A percentile compares a stretch with the other conserved stretches of the same genome.
phyloP scores from a whole-genome alignment of 768 basidiomycete genomes.

The Tylopilus balloui region DNA sequence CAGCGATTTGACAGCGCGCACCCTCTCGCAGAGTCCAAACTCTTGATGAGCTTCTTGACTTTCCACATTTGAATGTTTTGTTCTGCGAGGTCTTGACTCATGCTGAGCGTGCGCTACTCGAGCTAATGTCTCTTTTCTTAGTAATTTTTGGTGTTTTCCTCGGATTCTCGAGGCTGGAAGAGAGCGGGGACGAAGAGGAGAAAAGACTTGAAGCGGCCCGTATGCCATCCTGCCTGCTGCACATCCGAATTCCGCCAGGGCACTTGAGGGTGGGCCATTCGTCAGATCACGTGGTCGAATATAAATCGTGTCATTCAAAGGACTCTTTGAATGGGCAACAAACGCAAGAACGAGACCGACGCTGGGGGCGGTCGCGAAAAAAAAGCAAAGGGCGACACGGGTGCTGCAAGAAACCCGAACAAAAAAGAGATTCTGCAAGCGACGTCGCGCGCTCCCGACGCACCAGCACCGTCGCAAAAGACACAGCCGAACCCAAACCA shows the following conservation, averaged over 20 bases:
- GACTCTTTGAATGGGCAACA: conserved; percentile 12
- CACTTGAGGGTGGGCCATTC: conserved; percentile 21
- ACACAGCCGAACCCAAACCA: conserved; percentile 4
- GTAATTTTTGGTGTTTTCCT: conserved; percentile 6
- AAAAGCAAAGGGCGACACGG: conserved; percentile 13
- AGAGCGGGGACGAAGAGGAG: conserved; percentile 19
- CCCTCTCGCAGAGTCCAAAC: conserved; percentile 78
- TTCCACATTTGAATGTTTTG: conserved; percentile 99
- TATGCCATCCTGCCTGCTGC: neutral
- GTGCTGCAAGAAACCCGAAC: neutral
- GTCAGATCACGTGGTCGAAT: conserved; percentile 9
- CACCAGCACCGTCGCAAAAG: conserved; percentile 3
- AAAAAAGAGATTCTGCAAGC: neutral
- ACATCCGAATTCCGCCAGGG: conserved; percentile 14
- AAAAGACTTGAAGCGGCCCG: conserved; percentile 1
- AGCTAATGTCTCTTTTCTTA: conserved; percentile 11
- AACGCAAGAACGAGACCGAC: conserved; percentile 20
- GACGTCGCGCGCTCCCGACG: neutral
- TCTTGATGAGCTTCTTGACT: conserved; percentile 98
- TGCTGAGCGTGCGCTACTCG: conserved; percentile 40
- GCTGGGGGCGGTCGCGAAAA: conserved; percentile 6
- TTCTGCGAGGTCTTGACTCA: conserved; percentile 84
- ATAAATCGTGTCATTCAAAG: neutral
- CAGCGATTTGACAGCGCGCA: conserved; percentile 10
- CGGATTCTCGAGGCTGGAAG: conserved; percentile 19